Base-by-base conservation (phyloP, 306 rosid species). In the Rubus idaeus region DNA sequence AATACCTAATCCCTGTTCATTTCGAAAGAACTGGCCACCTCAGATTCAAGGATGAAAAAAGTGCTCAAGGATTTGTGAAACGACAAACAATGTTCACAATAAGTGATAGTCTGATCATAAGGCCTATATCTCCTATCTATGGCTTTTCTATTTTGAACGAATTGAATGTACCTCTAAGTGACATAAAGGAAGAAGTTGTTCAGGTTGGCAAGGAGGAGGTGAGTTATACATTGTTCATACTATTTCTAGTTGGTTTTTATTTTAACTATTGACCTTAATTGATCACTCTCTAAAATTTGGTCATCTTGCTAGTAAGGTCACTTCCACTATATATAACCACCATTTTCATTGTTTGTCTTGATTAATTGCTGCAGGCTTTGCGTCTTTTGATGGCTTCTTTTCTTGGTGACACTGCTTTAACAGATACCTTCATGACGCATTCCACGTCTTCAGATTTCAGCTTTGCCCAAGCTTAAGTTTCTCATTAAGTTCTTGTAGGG, bases 181-280 rank as follows among this genome's bases (percentile, higher is more conserved):
- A 70, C 30, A 47, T 78, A 37, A n/a, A 78, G 45, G 76, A 41
- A 64, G 42, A 47, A 61, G 49, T 3, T 18, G 76, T 60, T 39
- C 13, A 50, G 0, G 44, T 78, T 20, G 53, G 71, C 41, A 47
- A 70, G 40, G 63, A 47, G n/a, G 76, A 58, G 81, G 81, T 78
- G 4, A 69, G 57, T 44, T 13, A 1, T 21, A 8, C 6, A 0
- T 18, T 40, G 1, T 1, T 18, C 35, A 30, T 30, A 30, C 35
- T 30, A 30, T 30, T 30, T 30, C 35, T 0, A 30, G 35, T 30
- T 30, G 35, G 35, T 30, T 30, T 30, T 30, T 30, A 30, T 0
- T 30, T 30, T 30, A 2, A 30, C 35, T 30, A 30, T 30, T 30
- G 35, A 30, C 35, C 35, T 30, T 30, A 30, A 30, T 30, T 30